Conservation (phyloP, 2,329 filamentous ascomycete species). For the Aspergillus pseudoglaucus region DNA sequence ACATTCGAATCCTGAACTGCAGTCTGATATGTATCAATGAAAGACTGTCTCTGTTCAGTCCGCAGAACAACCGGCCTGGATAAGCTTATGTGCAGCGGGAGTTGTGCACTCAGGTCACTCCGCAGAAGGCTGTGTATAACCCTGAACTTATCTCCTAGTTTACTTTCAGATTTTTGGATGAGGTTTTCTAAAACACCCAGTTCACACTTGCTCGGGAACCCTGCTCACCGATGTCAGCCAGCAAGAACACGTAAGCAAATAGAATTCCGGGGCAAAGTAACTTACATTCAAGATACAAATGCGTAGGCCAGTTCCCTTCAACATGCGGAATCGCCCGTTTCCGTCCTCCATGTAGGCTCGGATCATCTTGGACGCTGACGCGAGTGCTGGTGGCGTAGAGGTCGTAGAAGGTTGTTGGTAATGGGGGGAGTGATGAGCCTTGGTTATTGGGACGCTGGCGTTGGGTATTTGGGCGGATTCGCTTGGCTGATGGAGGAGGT, state of each 20-base stretch:
- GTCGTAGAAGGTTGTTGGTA: conserved; percentile 77
- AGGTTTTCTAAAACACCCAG: conserved; percentile 24
- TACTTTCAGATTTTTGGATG: conserved; percentile 19
- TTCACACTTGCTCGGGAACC: conserved; percentile 35
- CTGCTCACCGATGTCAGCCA: conserved; percentile 20
- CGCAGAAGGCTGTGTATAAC: conserved; percentile 62
- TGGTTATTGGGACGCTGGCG: conserved; percentile 7
- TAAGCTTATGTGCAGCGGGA: conserved; percentile 85
- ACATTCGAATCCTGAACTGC: conserved; percentile 39
- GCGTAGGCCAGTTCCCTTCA: conserved; percentile 84
- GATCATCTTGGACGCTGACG: conserved; percentile 72
- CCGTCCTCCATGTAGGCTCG: conserved; percentile 75
- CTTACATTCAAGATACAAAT: conserved; percentile 89
- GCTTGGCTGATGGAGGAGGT: conserved; percentile 19
- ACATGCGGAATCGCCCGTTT: conserved; percentile 77
- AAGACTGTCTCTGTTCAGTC: conserved; percentile 64
- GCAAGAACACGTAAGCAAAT: not conserved
- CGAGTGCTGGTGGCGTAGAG: conserved; percentile 80
- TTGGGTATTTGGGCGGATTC: conserved; percentile 9
- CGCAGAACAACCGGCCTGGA: conserved; percentile 72
- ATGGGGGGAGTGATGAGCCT: conserved; percentile 54
- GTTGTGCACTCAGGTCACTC: conserved; percentile 68
- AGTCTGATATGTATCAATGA: conserved; percentile 52
- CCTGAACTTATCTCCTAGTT: conserved; percentile 37
- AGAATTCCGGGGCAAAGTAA: conserved; percentile 9